Evolutionary conservation across 805 yeast species (phyloP).

Genomic region (Wickerhamomyces hampshirensis): DNA sequence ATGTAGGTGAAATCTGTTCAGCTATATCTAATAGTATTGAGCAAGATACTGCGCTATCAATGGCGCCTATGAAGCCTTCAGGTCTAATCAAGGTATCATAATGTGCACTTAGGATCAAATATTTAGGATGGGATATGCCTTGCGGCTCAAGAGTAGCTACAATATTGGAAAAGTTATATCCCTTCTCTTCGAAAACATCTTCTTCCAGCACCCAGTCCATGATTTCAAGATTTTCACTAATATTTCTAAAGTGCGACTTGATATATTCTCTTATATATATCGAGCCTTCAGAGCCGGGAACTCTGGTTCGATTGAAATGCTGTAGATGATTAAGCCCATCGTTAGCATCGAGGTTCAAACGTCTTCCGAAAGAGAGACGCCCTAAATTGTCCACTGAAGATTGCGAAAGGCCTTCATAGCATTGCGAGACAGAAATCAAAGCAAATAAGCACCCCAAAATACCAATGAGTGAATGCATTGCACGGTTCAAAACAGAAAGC

Average conservation of each 20-base stretch:
- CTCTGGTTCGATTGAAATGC: constrained; percentile 35
- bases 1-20: constrained; percentile 12
- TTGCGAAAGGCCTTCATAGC: constrained; percentile 6
- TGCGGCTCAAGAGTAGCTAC: constrained; percentile 26
- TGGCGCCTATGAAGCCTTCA: constrained; percentile 55
- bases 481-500: no score
- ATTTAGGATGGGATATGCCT: constrained; percentile 17
- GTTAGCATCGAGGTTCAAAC: constrained; percentile 13
- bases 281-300: constrained; percentile 41
- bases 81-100: constrained; percentile 45
- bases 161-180: constrained; percentile 34
- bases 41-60: constrained; percentile 56
- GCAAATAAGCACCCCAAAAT: not conserved
- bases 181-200: constrained; percentile 34
- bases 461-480: no score
- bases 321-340: constrained; percentile 16
- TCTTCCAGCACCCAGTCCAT: constrained; percentile 23
- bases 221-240: constrained; percentile 22
- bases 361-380: constrained; percentile 4
- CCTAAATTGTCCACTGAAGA: constrained; percentile 3
- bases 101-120: constrained; percentile 45
- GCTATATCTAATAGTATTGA: constrained; percentile 45
- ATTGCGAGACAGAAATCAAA: not conserved
- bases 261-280: constrained; percentile 33
- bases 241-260: constrained; percentile 25